phyloP scores from a whole-genome alignment of 805 yeast genomes.

The Priceomyces castillae region DNA sequence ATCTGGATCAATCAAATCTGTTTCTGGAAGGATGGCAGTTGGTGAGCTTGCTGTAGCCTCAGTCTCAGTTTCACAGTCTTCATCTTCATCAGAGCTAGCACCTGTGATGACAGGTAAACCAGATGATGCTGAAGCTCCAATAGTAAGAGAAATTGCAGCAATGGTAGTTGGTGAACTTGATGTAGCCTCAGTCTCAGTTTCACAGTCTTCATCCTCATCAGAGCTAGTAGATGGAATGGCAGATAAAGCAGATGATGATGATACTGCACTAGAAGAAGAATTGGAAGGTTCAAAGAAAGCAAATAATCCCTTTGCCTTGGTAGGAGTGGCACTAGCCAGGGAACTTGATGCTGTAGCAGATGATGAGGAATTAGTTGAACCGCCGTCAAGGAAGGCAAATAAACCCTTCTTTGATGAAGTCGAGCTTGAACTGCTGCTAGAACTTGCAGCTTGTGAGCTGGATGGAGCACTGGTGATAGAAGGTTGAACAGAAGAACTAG shows the following conservation, averaged over 20 bases:
- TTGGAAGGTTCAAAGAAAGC: slow-evolving; percentile 2
- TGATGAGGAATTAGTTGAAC: not conserved
- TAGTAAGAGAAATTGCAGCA: slow-evolving; percentile 3
- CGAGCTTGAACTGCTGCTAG: slow-evolving; percentile 2
- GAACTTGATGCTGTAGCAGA: not conserved
- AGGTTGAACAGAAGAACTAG: not conserved
- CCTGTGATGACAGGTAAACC: slow-evolving; percentile 1
- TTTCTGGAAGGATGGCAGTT: too few relatives aligned
- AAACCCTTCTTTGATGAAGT: not conserved
- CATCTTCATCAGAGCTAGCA: slow-evolving; percentile 8
- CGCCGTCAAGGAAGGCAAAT: slow-evolving; percentile 2
- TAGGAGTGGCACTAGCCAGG: not conserved
- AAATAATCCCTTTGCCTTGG: slow-evolving; percentile 1
- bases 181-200: not conserved
- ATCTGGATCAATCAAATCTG: too few relatives aligned
- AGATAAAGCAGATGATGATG: slow-evolving; percentile 2
- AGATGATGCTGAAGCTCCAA: slow-evolving; percentile 3
- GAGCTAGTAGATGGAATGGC: slow-evolving; percentile 1
- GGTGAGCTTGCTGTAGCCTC: slow-evolving; percentile 1
- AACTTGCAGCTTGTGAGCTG: not conserved
- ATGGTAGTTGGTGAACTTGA: slow-evolving; percentile 5
- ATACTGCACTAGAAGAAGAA: slow-evolving; percentile 4
- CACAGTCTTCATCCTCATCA: slow-evolving; percentile 11
- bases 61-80: slow-evolving; percentile 8
- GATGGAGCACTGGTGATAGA: slow-evolving; percentile 5